These are phyloP conservation scores for Teunomyces lycoperdinae DNA, from an alignment of 805 yeast species.

Conservation along the genomic window DNA sequence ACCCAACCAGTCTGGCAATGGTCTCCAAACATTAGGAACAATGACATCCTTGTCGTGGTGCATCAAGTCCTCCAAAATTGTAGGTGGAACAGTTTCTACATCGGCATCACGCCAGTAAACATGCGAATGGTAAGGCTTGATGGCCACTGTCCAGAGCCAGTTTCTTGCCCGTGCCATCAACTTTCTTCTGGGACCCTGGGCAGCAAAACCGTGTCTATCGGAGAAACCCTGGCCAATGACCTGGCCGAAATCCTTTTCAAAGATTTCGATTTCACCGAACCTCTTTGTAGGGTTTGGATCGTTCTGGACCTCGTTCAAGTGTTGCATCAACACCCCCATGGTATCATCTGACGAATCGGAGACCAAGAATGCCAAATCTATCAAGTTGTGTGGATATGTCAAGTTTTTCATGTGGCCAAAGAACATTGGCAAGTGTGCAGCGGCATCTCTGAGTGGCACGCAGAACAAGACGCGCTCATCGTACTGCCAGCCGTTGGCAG, in stretches of 20 bases:
- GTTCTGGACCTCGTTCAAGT: slow-evolving; percentile 61
- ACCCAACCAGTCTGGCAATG: slow-evolving; percentile 82
- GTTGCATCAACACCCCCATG: slow-evolving; percentile 59
- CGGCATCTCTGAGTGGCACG: slow-evolving; percentile 91
- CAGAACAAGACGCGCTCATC: slow-evolving; percentile 78
- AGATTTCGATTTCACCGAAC: slow-evolving; percentile 84
- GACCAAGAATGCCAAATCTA: slow-evolving; percentile 81
- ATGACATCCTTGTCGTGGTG: slow-evolving; percentile 86
- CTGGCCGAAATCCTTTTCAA: slow-evolving; percentile 91
- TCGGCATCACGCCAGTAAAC: slow-evolving; percentile 98
- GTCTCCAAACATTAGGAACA: slow-evolving; percentile 94
- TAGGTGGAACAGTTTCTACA: slow-evolving; percentile 84
- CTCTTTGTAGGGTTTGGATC: slow-evolving; percentile 59
- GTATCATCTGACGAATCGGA: slow-evolving; percentile 91
- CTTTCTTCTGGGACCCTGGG: slow-evolving; percentile 93
- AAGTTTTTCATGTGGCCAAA: slow-evolving; percentile 76
- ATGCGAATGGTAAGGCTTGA: slow-evolving; percentile 91
- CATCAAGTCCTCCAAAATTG: slow-evolving; percentile 89
- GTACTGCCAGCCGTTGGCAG: slow-evolving; percentile 73
- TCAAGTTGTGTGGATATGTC: slow-evolving; percentile 82
- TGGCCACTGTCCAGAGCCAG: slow-evolving; percentile 84
- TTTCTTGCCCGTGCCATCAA: slow-evolving; percentile 95
- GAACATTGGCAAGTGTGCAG: slow-evolving; percentile 84
- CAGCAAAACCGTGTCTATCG: slow-evolving; percentile 93
- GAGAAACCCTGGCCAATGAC: slow-evolving; percentile 88